Conservation (phyloP, 139 green algal genomes). For the Tetratostichococcus sp. region DNA sequence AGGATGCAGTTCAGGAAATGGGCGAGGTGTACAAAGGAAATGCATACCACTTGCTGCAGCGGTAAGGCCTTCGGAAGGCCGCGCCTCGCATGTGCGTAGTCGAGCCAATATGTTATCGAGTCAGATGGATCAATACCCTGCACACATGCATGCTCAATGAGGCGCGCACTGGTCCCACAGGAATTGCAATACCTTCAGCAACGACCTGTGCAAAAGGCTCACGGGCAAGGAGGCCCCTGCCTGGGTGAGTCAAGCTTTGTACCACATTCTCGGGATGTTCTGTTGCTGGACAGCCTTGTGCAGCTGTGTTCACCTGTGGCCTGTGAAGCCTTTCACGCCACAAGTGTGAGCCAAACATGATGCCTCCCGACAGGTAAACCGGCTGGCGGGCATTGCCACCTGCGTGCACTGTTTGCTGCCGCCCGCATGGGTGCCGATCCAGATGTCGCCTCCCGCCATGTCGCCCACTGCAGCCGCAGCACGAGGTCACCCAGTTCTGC, state of each 20-base stretch:
- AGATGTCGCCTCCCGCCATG: neutral
- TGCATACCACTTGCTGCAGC: slow-evolving; percentile 80
- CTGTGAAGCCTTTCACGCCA: no score
- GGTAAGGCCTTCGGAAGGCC: slow-evolving; percentile 27
- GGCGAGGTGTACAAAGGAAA: slow-evolving; percentile 77
- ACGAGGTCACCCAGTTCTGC: neutral
- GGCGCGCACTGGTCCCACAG: slow-evolving; percentile 12
- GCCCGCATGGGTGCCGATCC: slow-evolving; percentile 57
- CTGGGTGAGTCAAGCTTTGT: no score
- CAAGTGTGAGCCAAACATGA: no score
- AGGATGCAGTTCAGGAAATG: slow-evolving; percentile 66
- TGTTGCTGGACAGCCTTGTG: no score
- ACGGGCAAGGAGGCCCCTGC: slow-evolving; percentile 51
- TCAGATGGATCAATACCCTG: no score
- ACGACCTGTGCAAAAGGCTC: slow-evolving; percentile 63
- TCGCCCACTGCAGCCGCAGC: neutral
- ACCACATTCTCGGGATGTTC: no score
- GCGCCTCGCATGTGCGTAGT: no score
- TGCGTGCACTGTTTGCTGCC: slow-evolving; percentile 83
- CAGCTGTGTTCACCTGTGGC: no score
- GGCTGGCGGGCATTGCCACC: slow-evolving; percentile 75
- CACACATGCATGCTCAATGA: slow-evolving; percentile 33
- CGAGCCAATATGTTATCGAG: no score
- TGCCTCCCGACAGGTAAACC: slow-evolving; percentile 86
- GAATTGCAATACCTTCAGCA: slow-evolving; percentile 54